Base-by-base conservation (phyloP, 2,329 filamentous ascomycete species). In the Thelonectria blattea region DNA sequence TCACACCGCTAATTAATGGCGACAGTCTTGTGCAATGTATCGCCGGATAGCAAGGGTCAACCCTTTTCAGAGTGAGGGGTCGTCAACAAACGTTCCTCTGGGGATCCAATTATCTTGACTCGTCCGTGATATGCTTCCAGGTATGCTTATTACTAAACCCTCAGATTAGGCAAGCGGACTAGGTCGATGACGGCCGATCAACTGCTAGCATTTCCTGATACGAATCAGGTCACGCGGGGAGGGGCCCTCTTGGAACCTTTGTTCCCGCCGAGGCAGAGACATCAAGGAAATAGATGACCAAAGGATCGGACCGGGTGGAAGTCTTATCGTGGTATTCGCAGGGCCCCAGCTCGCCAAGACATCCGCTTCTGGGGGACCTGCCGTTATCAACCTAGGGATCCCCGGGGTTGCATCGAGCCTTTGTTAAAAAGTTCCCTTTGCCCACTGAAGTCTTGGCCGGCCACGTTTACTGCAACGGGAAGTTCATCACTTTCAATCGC, bases 301-400 rank as follows among this genome's bases (percentile, higher is more conserved):
- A 37, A 37, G 15, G 15, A 15, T 37, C 34, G 12, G 34, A 15
- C 11, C 15, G 15, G 34, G 8, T 37, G 8, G 42, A n/a, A 20
- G 18, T 46, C 42, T 56, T 56, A 56, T 56, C 53, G 43, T 37
- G 30, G 45, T 34, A 37, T 41, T 45, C 43, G 11, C 12, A 15
- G 46, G 51, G 51, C 48, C 53, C 55, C 52, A 54, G 52, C 52
- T 46, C 14, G 18, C 18, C 24, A 49, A 55, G 49, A 7, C 47
- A 47, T 46, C 22, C 14, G n/a, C 39, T 51, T 59, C 42, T 70
- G 54, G 54, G 54, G 54, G 61, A 70, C 68, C 68, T 70, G 68
- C 68, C 68, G 32, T 70, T 70, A 68, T 70, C 58, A 70, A 67
- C 58, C 57, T 67, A 69, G 68, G 52, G 43, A 70, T n/a, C 66